Evolutionary conservation across 2,329 filamentous ascomycete genomes (phyloP), one percentile per base, ranked within the genome.

Genomic region (Didymella pinodella): DNA sequence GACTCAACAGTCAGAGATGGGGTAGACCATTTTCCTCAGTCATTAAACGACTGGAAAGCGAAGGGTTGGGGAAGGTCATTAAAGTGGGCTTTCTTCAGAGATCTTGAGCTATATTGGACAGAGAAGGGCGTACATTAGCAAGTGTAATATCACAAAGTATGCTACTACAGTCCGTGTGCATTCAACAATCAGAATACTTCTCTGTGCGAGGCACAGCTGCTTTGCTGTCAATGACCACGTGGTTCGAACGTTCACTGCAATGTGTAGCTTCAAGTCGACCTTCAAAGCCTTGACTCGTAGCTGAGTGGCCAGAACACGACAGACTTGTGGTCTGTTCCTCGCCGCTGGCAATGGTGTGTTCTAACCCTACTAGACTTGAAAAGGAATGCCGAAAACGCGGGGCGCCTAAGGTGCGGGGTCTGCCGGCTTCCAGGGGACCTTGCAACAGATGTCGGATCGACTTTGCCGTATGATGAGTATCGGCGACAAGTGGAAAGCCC

Each of bases 41-140:
- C 50, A 16, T 32, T 70, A 18, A 71, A 72, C 56, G 58, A 59
- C 6, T 74, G 70, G 69, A 70, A 66, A 50, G 56, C 63, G n/a
- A 66, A 61, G 25, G 65, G 62, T 14, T 71, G 66, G 64, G 69
- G 66, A 14, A 61, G 61, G 28, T 65, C 60, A 8, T 47, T 66
- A 18, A 67, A 61, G 18, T 73, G 69, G 70, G 57, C 65, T 16
- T 73, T 73, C 46, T 64, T 73, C 20, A 46, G 59, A 20, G 66
- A 69, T 47, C 56, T 73, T 11, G 62, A 70, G 45, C 32, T 47
- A 4, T 63, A 66, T 51, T 64, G 66, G 64, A 59, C 62, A 46
- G 38, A 64, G 47, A 41, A 62, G 43, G 57, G 54, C 10, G 28
- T 63, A 44, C 0, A 22, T 8, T 57, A 57, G 47, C 14, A 3